These are phyloP conservation scores for Pluteus cervinus DNA, from an alignment of 768 basidiomycete species.

Conservation along the genomic window DNA sequence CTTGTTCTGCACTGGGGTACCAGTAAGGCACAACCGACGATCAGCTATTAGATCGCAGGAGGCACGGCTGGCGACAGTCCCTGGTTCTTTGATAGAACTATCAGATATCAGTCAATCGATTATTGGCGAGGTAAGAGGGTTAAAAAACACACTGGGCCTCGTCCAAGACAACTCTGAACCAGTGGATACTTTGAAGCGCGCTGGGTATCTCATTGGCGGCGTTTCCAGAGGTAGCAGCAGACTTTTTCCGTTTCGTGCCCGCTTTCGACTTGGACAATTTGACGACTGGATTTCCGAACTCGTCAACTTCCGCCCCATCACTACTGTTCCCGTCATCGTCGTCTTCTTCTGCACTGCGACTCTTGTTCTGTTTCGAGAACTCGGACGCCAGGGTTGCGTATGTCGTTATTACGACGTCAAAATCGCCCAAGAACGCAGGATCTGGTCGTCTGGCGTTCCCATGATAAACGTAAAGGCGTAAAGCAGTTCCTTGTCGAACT, in stretches of 20 bases:
- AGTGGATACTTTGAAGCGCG: constrained; percentile 88
- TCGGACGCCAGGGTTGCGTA: constrained; percentile 95
- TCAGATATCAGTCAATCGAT: constrained; percentile 3
- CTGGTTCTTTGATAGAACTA: constrained; percentile 95
- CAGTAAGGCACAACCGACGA: constrained; percentile 90
- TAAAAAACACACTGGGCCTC: constrained; percentile 82
- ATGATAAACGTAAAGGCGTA: constrained; percentile 95
- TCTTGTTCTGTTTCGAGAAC: constrained; percentile 80
- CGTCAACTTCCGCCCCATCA: constrained; percentile 64
- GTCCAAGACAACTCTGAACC: constrained; percentile 93
- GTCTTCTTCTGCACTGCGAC: constrained; percentile 53
- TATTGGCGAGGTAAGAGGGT: background rate
- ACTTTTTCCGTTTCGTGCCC: constrained; percentile 63
- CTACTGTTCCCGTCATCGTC: constrained; percentile 66
- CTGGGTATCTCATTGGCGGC: constrained; percentile 49
- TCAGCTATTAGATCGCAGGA: constrained; percentile 94
- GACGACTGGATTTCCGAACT: constrained; percentile 55
- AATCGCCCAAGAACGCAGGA: constrained; percentile 82
- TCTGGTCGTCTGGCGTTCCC: constrained; percentile 85
- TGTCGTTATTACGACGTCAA: constrained; percentile 96
- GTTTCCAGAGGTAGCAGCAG: constrained; percentile 24
- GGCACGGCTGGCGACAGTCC: constrained; percentile 90
- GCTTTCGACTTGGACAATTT: constrained; percentile 64
- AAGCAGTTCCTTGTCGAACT: constrained; percentile 39
- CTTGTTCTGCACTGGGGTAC: constrained; percentile 98